Conservation (phyloP, 2,329 filamentous ascomycete genomes). For the Monosporascus ibericus region DNA sequence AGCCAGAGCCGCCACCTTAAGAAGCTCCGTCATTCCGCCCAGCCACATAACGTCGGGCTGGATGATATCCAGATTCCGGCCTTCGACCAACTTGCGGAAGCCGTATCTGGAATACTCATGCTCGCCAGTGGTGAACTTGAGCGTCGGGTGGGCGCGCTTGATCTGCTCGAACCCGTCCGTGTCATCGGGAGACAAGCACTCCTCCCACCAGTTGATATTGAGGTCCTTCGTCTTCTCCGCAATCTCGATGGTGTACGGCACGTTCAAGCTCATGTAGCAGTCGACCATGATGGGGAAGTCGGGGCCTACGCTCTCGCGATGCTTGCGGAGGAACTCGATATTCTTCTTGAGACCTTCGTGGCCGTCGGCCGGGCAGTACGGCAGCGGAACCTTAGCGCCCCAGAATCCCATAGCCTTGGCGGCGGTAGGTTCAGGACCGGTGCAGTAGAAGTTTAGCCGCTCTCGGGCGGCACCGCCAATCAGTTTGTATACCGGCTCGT, state of each 20-base stretch:
- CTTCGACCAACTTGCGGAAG: slow-evolving; percentile 90
- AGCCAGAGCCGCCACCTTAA: slow-evolving; percentile 83
- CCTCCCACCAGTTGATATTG: slow-evolving; percentile 96
- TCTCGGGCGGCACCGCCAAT: slow-evolving; percentile 87
- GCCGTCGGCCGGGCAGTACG: slow-evolving; percentile 85
- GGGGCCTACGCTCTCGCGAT: slow-evolving; percentile 77
- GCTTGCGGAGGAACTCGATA: slow-evolving; percentile 78
- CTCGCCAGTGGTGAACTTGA: slow-evolving; percentile 94
- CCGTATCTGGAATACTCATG: slow-evolving; percentile 93
- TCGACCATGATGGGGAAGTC: slow-evolving; percentile 93
- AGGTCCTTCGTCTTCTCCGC: slow-evolving; percentile 77
- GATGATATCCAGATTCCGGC: slow-evolving; percentile 86
- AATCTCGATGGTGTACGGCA: slow-evolving; percentile 86
- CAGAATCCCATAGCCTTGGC: slow-evolving; percentile 85
- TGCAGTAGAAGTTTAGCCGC: slow-evolving; percentile 88
- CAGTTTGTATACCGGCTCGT: slow-evolving; percentile 90
- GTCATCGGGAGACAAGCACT: slow-evolving; percentile 86
- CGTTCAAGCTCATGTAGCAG: slow-evolving; percentile 95
- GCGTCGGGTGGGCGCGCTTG: slow-evolving; percentile 81
- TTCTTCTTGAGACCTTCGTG: slow-evolving; percentile 79
- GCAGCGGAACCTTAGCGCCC: slow-evolving; percentile 84
- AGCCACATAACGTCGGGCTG: slow-evolving; percentile 98
- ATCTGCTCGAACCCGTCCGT: slow-evolving; percentile 84
- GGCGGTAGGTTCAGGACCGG: slow-evolving; percentile 73
- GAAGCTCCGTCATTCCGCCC: slow-evolving; percentile 83